Evolutionary conservation across 306 rosid genomes (phyloP).

Genomic region (Begonia loranthoides): DNA sequence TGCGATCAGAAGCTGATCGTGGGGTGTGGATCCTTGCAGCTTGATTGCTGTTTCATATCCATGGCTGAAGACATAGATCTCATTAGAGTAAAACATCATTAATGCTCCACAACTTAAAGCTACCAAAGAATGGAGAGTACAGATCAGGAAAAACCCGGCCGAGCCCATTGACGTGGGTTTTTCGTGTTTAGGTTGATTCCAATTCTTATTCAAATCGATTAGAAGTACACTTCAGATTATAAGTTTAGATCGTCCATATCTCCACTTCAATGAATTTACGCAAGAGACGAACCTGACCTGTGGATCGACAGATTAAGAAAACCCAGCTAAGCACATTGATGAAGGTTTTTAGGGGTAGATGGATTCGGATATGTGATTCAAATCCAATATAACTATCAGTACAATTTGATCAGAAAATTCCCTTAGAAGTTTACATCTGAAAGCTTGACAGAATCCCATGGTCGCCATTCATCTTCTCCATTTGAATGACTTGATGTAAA

Average conservation of each 20-base stretch:
- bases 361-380: too few relatives aligned
- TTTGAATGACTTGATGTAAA: too few relatives aligned
- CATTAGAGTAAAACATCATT: slow-evolving; percentile 64
- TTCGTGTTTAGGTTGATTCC: neutral
- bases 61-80: slow-evolving; percentile 48
- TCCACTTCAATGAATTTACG: too few relatives aligned
- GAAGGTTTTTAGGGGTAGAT: neutral
- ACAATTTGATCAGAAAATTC: too few relatives aligned
- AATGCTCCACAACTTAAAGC: slow-evolving; percentile 62
- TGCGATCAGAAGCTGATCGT: slow-evolving; percentile 56
- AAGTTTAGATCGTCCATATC: too few relatives aligned
- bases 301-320: too few relatives aligned
- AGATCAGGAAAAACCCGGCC: slow-evolving; percentile 44
- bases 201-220: neutral
- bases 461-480: too few relatives aligned
- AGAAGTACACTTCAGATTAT: neutral
- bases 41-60: slow-evolving; percentile 57
- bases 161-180: slow-evolving; percentile 31
- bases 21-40: slow-evolving; percentile 83
- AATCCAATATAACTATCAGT: too few relatives aligned
- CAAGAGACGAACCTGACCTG: too few relatives aligned
- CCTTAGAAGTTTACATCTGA: too few relatives aligned
- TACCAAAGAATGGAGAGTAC: slow-evolving; percentile 65
- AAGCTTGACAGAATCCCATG: too few relatives aligned
- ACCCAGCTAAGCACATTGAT: too few relatives aligned